Evolutionary conservation across 2,329 filamentous ascomycete genomes (phyloP).

Genomic region (Epichloe coenophiala): DNA sequence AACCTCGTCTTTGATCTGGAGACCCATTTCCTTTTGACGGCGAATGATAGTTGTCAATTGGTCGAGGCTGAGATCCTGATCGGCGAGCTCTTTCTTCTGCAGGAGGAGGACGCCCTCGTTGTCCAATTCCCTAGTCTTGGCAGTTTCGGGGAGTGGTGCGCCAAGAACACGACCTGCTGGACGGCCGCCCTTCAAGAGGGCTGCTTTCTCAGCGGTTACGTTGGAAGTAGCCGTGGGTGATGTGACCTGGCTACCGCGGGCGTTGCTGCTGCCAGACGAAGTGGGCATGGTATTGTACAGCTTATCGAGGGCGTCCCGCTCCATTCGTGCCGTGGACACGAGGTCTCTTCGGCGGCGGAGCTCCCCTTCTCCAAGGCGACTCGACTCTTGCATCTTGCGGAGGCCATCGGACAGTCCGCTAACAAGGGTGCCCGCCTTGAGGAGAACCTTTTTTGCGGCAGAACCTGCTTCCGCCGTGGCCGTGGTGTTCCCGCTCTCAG

Average conservation of each 20-base stretch:
- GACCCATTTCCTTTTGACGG: constrained; percentile 64
- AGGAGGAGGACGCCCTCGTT: constrained; percentile 62
- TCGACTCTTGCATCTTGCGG: constrained; percentile 37
- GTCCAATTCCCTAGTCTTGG: constrained; percentile 62
- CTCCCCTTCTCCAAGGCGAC: constrained; percentile 58
- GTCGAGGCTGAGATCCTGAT: constrained; percentile 63
- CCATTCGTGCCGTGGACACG: constrained; percentile 54
- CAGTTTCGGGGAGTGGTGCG: constrained; percentile 59
- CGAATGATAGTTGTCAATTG: constrained; percentile 55
- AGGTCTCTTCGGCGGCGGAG: constrained; percentile 58
- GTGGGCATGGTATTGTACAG: constrained; percentile 44
- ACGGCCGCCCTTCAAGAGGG: constrained; percentile 27
- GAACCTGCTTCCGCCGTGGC: constrained; percentile 48
- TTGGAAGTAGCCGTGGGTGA: not conserved
- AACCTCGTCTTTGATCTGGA: constrained; percentile 63
- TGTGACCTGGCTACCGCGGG: constrained; percentile 26
- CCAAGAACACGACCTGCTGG: constrained; percentile 54
- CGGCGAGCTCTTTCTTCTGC: constrained; percentile 58
- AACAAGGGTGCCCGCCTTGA: constrained; percentile 53
- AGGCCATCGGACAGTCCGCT: constrained; percentile 53
- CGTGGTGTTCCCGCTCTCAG: constrained; percentile 25
- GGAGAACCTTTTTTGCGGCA: constrained; percentile 60
- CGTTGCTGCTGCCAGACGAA: constrained; percentile 9
- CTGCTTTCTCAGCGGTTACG: constrained; percentile 34
- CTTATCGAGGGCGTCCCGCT: constrained; percentile 63